Evolutionary conservation across 2,329 filamentous ascomycete species (phyloP).

Genomic region (Pestalotiopsis sp.): DNA sequence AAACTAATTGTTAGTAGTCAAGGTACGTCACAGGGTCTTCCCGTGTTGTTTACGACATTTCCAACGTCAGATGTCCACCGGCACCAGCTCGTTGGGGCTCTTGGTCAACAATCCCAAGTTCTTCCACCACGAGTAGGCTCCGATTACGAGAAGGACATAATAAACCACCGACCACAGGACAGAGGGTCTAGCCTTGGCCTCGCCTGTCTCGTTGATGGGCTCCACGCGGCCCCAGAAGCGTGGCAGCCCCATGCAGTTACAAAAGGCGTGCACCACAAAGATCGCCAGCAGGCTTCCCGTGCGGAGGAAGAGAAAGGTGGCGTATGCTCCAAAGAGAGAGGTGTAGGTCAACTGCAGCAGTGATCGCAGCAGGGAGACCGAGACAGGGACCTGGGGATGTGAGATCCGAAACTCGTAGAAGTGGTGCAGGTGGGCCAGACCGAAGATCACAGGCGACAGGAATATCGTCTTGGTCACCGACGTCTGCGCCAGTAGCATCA

Average conservation of each 20-base stretch:
- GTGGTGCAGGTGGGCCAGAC: constrained; percentile 91
- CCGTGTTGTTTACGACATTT: background rate
- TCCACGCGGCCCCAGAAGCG: constrained; percentile 79
- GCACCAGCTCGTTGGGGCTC: constrained; percentile 51
- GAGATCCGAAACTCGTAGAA: constrained; percentile 91
- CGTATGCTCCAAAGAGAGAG: constrained; percentile 89
- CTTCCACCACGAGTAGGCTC: constrained; percentile 70
- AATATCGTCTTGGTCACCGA: constrained; percentile 66
- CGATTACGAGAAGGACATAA: constrained; percentile 73
- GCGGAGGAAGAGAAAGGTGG: constrained; percentile 83
- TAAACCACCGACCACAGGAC: constrained; percentile 73
- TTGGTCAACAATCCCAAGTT: constrained; percentile 73
- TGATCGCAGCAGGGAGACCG: constrained; percentile 67
- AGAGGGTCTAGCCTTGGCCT: constrained; percentile 31
- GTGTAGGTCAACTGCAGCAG: constrained; percentile 88
- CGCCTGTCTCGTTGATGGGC: constrained; percentile 31
- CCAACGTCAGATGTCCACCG: constrained; percentile 25
- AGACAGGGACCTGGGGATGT: constrained; percentile 67
- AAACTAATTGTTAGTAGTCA: background rate
- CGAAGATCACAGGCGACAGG: constrained; percentile 84
- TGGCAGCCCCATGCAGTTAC: constrained; percentile 89
- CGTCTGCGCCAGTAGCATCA: constrained; percentile 72
- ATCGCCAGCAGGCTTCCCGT: constrained; percentile 79
- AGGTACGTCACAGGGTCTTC: background rate
- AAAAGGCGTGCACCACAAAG: constrained; percentile 80